phyloP scores from a whole-genome alignment of 2,329 filamentous ascomycete species.

The Sarocladium strictum region DNA sequence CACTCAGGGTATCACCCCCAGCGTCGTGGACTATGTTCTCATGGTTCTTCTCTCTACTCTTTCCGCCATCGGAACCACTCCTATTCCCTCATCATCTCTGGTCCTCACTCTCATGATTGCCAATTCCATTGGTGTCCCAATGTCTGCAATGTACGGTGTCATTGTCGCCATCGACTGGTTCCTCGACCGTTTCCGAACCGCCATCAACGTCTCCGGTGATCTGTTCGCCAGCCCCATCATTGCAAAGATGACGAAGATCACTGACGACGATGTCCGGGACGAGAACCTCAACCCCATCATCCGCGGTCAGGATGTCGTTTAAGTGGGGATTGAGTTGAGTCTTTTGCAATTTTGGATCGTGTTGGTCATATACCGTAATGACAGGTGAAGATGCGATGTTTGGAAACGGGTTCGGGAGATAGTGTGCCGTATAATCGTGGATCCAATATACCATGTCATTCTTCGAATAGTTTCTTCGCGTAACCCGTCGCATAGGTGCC shows the following conservation, averaged over 20 bases:
- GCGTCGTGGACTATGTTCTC: constrained; percentile 40
- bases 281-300: constrained; percentile 1
- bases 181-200: constrained; percentile 49
- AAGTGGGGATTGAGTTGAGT: not conserved
- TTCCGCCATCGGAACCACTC: constrained; percentile 47
- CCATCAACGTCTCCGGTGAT: constrained; percentile 45
- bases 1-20: constrained; percentile 40
- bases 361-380: too few relatives aligned
- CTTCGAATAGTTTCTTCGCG: too few relatives aligned
- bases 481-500: too few relatives aligned
- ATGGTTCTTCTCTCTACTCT: constrained; percentile 42
- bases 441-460: not conserved
- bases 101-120: constrained; percentile 48
- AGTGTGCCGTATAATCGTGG: not conserved
- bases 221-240: constrained; percentile 27
- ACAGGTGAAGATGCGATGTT: too few relatives aligned
- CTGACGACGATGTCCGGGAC: constrained; percentile 13
- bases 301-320: constrained; percentile 1
- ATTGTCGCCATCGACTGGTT: constrained; percentile 51
- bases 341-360: not conserved
- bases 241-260: constrained; percentile 20
- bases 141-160: constrained; percentile 45
- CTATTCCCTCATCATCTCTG: constrained; percentile 45
- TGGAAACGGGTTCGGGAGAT: not conserved
- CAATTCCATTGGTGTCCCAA: constrained; percentile 33